Conservation (phyloP, 1,284 basidiomycete species). For the Phellinidium pouzarii region DNA sequence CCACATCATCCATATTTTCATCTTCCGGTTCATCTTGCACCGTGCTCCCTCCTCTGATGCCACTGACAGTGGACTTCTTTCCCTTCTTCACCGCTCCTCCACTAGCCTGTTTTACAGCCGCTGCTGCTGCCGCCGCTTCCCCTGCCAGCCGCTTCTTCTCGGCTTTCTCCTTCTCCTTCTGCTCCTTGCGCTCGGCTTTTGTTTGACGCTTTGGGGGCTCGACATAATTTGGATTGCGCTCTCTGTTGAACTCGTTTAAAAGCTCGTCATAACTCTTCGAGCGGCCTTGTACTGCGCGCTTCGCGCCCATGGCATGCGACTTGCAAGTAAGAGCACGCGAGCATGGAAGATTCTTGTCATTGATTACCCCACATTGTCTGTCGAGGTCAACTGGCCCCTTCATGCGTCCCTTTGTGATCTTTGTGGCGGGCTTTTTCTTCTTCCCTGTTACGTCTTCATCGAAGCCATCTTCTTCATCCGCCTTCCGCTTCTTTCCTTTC, state of each 20-base stretch:
- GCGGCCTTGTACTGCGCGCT: constrained; percentile 86
- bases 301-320: constrained; percentile 96
- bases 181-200: constrained; percentile 76
- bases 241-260: constrained; percentile 88
- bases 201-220: constrained; percentile 82
- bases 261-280: constrained; percentile 84
- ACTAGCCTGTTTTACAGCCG: constrained; percentile 34
- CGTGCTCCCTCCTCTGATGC: constrained; percentile 22
- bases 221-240: constrained; percentile 90
- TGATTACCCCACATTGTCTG: constrained; percentile 95
- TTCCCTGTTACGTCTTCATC: constrained; percentile 28
- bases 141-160: constrained; percentile 66
- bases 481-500: constrained; percentile 23
- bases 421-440: constrained; percentile 63
- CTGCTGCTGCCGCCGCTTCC: constrained; percentile 55
- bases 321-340: constrained; percentile 98
- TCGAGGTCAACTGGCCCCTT: constrained; percentile 89
- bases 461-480: constrained; percentile 26
- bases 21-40: constrained; percentile 40
- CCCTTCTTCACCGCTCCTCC: constrained; percentile 49
- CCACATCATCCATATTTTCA: constrained; percentile 73
- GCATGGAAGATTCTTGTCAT: constrained; percentile 90
- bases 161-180: constrained; percentile 67
- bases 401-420: constrained; percentile 66
- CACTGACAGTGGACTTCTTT: constrained; percentile 35